phyloP scores from a whole-genome alignment of 2,329 filamentous ascomycete species.

The Didymella lethalis region DNA sequence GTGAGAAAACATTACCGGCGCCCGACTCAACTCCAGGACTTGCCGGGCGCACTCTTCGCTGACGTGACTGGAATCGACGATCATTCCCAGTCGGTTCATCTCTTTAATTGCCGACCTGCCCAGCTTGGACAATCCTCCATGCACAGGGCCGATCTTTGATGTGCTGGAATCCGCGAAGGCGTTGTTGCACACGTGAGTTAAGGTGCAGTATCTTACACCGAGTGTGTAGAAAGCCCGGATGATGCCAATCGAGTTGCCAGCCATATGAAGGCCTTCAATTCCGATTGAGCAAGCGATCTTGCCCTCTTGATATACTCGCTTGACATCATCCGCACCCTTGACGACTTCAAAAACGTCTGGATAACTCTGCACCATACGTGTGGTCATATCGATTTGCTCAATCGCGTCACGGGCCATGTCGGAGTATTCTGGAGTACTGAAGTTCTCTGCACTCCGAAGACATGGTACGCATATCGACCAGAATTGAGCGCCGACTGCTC shows the following conservation, averaged over 20 bases:
- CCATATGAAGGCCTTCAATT: slow-evolving; percentile 78
- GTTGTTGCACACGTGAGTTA: slow-evolving; percentile 94
- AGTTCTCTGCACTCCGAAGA: slow-evolving; percentile 3
- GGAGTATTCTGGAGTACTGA: slow-evolving; percentile 3
- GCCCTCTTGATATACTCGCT: background rate
- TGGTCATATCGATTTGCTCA: slow-evolving; percentile 3
- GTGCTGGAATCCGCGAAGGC: slow-evolving; percentile 71
- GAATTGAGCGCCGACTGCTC: slow-evolving; percentile 2
- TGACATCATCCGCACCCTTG: slow-evolving; percentile 1
- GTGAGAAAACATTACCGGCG: slow-evolving; percentile 19
- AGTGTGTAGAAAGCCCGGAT: slow-evolving; percentile 76
- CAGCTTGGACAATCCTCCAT: slow-evolving; percentile 69
- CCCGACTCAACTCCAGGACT: slow-evolving; percentile 62
- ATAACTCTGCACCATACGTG: slow-evolving; percentile 5
- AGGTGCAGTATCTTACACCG: slow-evolving; percentile 83
- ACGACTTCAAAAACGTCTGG: slow-evolving; percentile 1
- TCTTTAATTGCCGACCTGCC: slow-evolving; percentile 75
- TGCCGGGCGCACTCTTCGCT: slow-evolving; percentile 82
- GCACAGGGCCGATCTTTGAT: slow-evolving; percentile 36
- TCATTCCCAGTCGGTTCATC: slow-evolving; percentile 93
- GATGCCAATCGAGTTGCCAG: slow-evolving; percentile 79
- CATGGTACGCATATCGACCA: slow-evolving; percentile 4
- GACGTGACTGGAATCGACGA: slow-evolving; percentile 85
- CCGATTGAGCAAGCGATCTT: slow-evolving; percentile 13
- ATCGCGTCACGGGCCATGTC: slow-evolving; percentile 5